Evolutionary conservation across 768 basidiomycete species (phyloP), one percentile per base, ranked within the genome.

Genomic region (Crucibulum laeve): DNA sequence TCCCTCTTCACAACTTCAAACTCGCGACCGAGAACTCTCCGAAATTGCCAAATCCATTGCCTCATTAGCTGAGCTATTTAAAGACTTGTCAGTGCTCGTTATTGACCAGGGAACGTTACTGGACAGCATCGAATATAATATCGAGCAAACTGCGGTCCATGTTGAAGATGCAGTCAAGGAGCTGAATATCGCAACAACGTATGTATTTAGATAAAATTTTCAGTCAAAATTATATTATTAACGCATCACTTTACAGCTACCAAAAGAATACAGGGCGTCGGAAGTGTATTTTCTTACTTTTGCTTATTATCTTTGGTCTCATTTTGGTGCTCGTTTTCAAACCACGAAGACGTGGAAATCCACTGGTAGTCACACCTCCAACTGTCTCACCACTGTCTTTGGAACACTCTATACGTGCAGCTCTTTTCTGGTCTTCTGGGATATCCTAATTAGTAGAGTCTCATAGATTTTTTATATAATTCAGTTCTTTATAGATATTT

Each of bases 51-150:
- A 87, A 52, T 92, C 87, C 17, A 99, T 99, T 53, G 80, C 87
- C 32, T 80, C 82, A 34, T 76, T 99, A 22, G 94, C 94, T 1
- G 95, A 95, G 56, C 76, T 99, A 40, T 99, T 99, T 77, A 92
- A 95, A 56, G 96, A 99, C 59, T 73, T 99, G 36, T 88, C 87
- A 11, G 77, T 77, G 25, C 79, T 99, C 43, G 91, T 99, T 46
- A 97, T 98, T 50, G 96, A 98, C 65, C 96, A 99, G 58, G 96
- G 96, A 22, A 97, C 95, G 22, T 77, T 99, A 24, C 75, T 98
- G 43, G 96, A 98, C 65, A 92, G 91, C 26, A 79, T 98, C 44
- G 96, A 99, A 64, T 99, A 91, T 67, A 99, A 99, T 60, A 88
- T 99, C 41, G 92, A 97, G 62, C 85, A 89, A 62, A 90, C 94